Conservation (phyloP, 441 rosid genomes). For the Pelargonium citronellum region DNA sequence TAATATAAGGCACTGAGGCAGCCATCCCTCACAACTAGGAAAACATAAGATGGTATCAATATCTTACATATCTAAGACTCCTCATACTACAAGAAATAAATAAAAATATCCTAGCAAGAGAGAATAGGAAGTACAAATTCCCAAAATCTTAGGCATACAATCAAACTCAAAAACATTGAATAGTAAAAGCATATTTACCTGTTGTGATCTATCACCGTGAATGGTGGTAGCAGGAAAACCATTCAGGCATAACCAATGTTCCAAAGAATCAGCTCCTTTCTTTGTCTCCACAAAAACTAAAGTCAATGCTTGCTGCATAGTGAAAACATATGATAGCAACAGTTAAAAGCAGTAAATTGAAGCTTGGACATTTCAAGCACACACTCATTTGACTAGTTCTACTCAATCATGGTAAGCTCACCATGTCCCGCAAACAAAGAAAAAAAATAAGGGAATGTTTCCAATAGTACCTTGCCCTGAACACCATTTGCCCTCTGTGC, state of each 20-base stretch:
- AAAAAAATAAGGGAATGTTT: background rate
- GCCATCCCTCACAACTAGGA: no score
- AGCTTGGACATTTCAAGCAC: background rate
- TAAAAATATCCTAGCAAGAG: no score
- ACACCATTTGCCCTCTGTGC: conserved; percentile 74
- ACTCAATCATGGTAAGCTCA: background rate
- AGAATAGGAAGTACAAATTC: no score
- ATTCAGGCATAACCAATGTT: conserved; percentile 66
- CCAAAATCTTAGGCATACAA: no score
- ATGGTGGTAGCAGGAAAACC: conserved; percentile 84
- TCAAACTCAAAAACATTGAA: background rate
- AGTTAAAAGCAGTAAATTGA: background rate
- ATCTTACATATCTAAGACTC: no score
- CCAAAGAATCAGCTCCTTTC: conserved; percentile 80
- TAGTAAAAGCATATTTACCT: conserved; percentile 32
- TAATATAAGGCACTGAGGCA: no score
- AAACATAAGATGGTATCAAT: no score
- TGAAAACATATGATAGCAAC: background rate
- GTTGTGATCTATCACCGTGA: conserved; percentile 88
- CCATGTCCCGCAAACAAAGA: background rate
- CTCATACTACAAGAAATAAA: no score
- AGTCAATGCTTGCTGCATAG: conserved; percentile 67
- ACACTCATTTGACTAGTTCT: conserved; percentile 3
- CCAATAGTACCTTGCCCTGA: conserved; percentile 56
- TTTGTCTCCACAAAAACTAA: conserved; percentile 90